Evolutionary conservation across 306 rosid species (phyloP), one percentile per base, ranked within the genome.

Genomic region (Crotalaria pallida): DNA sequence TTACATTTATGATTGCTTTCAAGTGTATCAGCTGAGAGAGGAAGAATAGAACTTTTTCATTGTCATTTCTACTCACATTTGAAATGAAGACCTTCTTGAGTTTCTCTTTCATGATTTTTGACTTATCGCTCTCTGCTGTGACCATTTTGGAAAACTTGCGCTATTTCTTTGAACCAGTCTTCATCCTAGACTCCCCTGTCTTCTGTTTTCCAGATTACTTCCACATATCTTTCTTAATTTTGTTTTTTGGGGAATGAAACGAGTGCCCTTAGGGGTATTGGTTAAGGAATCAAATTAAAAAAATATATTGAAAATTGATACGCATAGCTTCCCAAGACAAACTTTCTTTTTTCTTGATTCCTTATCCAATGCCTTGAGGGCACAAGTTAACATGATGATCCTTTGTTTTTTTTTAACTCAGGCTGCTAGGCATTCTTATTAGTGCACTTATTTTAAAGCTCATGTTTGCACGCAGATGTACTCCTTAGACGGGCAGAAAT

Each of bases 401-500:
- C n/a, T n/a, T n/a, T n/a, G n/a, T n/a, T 47, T 36, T 27, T 33
- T 34, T 60, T 36, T 7, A 31, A 57, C 67, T 72, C 13, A 3
- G 7, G 16, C 10, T 73, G 58, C 50, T 58, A 65, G 40, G 17
- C 34, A 43, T 57, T 72, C 51, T 38, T 47, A 38, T 26, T 23
- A 47, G 11, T 23, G 17, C 58, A 72, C 55, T 48, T 26, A 17
- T 58, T 40, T 21, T 52, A 65, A 41, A 66, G 48, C 44, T 52
- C 71, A 12, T 79, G 50, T 24, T 74, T 65, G 23, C 21, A 12
- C 12, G 47, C 85, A 91, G 97, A 78, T 26, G 80, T 77, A 65
- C 66, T 94, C 80, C 73, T 52, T 31, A 83, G 71, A 75, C 80
- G 91, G 79, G 99, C 99, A 21, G 88, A 80, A 80, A 86, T 91